Evolutionary conservation across 495 filamentous ascomycete species (phyloP).

Genomic region (Podospora pseudoanserina): DNA sequence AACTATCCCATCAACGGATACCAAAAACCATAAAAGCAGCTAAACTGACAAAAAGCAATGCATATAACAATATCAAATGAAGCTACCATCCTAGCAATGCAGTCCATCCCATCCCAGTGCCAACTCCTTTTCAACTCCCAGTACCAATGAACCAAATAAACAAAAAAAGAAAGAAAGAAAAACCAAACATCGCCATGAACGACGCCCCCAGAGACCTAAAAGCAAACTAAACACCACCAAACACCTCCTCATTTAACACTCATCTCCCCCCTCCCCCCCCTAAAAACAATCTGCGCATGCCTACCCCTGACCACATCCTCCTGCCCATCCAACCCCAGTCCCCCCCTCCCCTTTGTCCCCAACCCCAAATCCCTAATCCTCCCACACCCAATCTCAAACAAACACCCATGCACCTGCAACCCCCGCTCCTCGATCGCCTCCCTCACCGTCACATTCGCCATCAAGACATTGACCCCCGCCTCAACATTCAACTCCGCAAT

Average conservation of each 20-base stretch:
- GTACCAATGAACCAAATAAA: not conserved
- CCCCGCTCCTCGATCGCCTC: constrained; percentile 66
- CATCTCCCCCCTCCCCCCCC: constrained; percentile 34
- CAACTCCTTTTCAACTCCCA: not conserved
- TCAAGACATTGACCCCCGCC: constrained; percentile 59
- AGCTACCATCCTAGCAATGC: not conserved
- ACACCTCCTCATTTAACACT: constrained; percentile 20
- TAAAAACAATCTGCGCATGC: constrained; percentile 50
- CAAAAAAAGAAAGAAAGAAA: not conserved
- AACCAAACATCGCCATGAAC: not conserved
- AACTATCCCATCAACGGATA: not conserved
- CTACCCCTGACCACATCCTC: constrained; percentile 43
- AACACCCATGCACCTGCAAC: constrained; percentile 65
- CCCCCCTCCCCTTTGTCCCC: constrained; percentile 37
- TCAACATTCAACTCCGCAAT: constrained; percentile 68
- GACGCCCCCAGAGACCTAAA: not conserved
- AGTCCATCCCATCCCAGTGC: not conserved
- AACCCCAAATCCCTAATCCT: constrained; percentile 55
- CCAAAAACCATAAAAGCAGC: not conserved
- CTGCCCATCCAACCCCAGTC: constrained; percentile 8
- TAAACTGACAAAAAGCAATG: not conserved
- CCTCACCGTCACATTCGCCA: constrained; percentile 57
- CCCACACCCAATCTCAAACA: constrained; percentile 65
- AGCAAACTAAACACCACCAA: not conserved
- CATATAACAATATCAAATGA: constrained; percentile 1